Percentiles rank a stretch among this genome's conserved stretches.
Conservation (phyloP, 169 alveolate species). For the Plasmodium berghei region DNA sequence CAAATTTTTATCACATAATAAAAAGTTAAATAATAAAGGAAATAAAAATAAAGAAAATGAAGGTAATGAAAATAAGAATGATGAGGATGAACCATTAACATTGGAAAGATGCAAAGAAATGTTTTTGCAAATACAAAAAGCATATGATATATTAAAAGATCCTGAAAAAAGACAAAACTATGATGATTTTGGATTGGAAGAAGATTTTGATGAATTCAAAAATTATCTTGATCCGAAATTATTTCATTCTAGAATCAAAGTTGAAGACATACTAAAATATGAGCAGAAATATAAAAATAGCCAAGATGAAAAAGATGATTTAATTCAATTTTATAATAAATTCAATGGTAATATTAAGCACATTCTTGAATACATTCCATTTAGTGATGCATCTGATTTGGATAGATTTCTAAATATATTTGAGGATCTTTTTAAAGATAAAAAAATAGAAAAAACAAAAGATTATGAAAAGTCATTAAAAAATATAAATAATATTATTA, state of each 20-base stretch:
- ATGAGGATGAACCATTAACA: neutral
- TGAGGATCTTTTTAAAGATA: slow-evolving; percentile 56
- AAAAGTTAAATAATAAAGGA: slow-evolving; percentile 34
- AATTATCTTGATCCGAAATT: slow-evolving; percentile 46
- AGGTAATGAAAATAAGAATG: neutral
- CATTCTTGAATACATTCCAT: slow-evolving; percentile 79
- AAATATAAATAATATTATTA: slow-evolving; percentile 33
- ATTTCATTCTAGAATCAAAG: slow-evolving; percentile 50
- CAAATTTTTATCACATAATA: slow-evolving; percentile 81
- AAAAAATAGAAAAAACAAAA: slow-evolving; percentile 35
- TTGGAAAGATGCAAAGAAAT: slow-evolving; percentile 80
- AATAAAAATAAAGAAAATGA: neutral
- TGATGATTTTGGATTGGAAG: slow-evolving; percentile 79
- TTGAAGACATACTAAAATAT: slow-evolving; percentile 79
- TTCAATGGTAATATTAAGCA: slow-evolving; percentile 80
- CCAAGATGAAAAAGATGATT: slow-evolving; percentile 82
- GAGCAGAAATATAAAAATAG: slow-evolving; percentile 79
- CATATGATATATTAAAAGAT: slow-evolving; percentile 85
- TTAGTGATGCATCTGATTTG: slow-evolving; percentile 80
- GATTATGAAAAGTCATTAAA: slow-evolving; percentile 20
- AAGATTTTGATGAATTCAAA: slow-evolving; percentile 29
- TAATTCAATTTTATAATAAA: slow-evolving; percentile 82
- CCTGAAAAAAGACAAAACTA: slow-evolving; percentile 80
- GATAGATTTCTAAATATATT: slow-evolving; percentile 77
- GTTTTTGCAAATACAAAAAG: slow-evolving; percentile 84